Base-by-base conservation (phyloP, 495 filamentous ascomycete genomes). In the Xylaria longipes region DNA sequence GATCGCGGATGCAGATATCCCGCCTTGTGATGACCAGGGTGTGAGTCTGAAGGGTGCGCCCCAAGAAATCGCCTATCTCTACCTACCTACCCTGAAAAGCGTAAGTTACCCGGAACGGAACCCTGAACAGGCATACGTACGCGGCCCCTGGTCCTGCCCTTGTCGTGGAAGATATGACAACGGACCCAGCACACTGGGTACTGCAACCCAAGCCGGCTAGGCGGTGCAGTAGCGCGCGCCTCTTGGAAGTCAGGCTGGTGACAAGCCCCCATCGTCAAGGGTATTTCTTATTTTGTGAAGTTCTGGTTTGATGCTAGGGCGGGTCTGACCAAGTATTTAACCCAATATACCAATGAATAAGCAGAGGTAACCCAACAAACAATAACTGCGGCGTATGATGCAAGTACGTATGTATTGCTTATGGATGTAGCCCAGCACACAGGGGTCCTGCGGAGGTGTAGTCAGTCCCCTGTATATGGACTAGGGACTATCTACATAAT, bases 101-200 rank as follows among this genome's bases (percentile, higher is more conserved):
- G 27, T 37, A 41, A n/a, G n/a, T n/a, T n/a, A n/a, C n/a, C n/a
- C n/a, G n/a, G n/a, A n/a, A n/a, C n/a, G n/a, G n/a, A n/a, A n/a
- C 60, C 62, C 52, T 58, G 67, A 58, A 45, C 37, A 69, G 12
- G 22, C 12, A 45, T 69, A 41, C 35, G 35, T 39, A 45, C 57
- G 41, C 33, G 45, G 45, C n/a, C 43, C 57, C 43, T 25, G 33
- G 29, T 37, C 45, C 41, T 20, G 5, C 43, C 57, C 43, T 25
- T 22, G 29, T 37, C 45, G 29, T 20, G 5, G 57, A 33, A 45
- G 7, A 29, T 25, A 60, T 41, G 45, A 17, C 29, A 50, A 46
- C 57, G 41, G 33, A 63, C 68, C 68, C 68, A 70, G 25, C 68
- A 11, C 57, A 54, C 31, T 45, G 68, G 68, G 37, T 61, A 37